Conservation (phyloP, 441 rosid species). For the Biscutella laevigata region DNA sequence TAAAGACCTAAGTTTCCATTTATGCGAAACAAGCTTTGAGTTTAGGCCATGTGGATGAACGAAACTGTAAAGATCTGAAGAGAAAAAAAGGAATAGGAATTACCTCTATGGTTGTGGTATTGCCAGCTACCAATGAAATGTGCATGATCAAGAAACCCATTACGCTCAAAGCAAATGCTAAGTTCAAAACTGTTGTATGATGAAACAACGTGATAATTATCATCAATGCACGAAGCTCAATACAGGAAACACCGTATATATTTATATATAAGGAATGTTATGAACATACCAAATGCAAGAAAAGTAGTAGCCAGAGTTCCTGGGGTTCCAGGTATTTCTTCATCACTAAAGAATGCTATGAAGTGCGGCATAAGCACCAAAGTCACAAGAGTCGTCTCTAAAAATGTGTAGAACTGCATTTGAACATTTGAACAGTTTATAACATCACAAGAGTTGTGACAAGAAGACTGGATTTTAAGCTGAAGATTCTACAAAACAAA, state of each 20-base stretch:
- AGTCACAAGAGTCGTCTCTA: constrained; percentile 73
- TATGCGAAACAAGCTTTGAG: background rate
- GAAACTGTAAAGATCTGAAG: background rate
- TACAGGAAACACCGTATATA: background rate
- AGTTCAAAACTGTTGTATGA: constrained; percentile 54
- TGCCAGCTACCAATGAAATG: constrained; percentile 43
- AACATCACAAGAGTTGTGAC: constrained; percentile 21
- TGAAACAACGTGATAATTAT: background rate
- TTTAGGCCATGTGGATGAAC: background rate
- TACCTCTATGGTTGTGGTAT: constrained; percentile 87
- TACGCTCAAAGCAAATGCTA: constrained; percentile 72
- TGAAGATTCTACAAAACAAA: background rate
- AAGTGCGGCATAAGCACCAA: constrained; percentile 53
- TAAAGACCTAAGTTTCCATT: background rate
- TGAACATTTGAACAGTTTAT: background rate
- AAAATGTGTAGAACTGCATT: constrained; percentile 77
- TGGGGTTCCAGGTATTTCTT: constrained; percentile 60
- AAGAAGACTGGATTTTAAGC: background rate
- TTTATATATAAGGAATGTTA: background rate
- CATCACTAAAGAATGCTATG: constrained; percentile 63
- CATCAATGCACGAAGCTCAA: constrained; percentile 1
- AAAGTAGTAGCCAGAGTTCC: constrained; percentile 61
- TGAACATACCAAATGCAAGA: constrained; percentile 56
- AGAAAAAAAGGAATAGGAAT: constrained; percentile 1
- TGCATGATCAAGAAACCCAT: constrained; percentile 83